Evolutionary conservation across 495 filamentous ascomycete genomes (phyloP).

Genomic region (Lentithecium fluviatile): DNA sequence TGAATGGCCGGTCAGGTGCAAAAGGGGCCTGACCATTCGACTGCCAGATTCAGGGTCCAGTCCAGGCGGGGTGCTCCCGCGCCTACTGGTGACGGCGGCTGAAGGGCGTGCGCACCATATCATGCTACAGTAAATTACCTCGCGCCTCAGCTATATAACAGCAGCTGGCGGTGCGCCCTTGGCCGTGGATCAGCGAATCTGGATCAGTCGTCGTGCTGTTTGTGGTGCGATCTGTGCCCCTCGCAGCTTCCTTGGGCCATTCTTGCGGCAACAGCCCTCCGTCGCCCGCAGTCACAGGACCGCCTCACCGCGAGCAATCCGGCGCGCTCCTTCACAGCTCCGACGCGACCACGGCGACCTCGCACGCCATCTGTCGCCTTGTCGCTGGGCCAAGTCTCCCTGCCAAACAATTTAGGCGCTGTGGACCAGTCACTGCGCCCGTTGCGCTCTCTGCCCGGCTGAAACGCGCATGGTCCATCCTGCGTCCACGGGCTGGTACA

Average conservation of each 20-base stretch:
- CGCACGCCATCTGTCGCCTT: slow-evolving; percentile 27
- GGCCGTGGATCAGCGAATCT: no score
- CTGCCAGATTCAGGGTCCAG: slow-evolving; percentile 8
- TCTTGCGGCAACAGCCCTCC: background rate
- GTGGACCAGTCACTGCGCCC: slow-evolving; percentile 13
- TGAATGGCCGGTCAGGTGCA: background rate
- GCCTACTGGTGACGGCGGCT: slow-evolving; percentile 13
- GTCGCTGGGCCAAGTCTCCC: background rate
- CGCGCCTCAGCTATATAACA: background rate
- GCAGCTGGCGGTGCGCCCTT: no score
- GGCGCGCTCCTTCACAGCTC: background rate
- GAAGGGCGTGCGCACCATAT: slow-evolving; percentile 2
- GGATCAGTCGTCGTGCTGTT: background rate
- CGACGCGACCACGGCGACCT: slow-evolving; percentile 12
- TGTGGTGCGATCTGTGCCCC: background rate
- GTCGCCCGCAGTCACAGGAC: background rate
- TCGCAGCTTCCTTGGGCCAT: background rate
- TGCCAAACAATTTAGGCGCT: slow-evolving; percentile 17
- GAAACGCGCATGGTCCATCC: slow-evolving; percentile 28
- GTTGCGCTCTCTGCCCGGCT: slow-evolving; percentile 4
- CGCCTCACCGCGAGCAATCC: background rate
- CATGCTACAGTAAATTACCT: background rate
- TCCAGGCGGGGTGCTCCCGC: slow-evolving; percentile 7
- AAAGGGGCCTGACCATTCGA: background rate
- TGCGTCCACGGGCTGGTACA: slow-evolving; percentile 10